These are phyloP conservation scores for California macrophylla DNA, from an alignment of 441 rosid species.

Conservation along the genomic window DNA sequence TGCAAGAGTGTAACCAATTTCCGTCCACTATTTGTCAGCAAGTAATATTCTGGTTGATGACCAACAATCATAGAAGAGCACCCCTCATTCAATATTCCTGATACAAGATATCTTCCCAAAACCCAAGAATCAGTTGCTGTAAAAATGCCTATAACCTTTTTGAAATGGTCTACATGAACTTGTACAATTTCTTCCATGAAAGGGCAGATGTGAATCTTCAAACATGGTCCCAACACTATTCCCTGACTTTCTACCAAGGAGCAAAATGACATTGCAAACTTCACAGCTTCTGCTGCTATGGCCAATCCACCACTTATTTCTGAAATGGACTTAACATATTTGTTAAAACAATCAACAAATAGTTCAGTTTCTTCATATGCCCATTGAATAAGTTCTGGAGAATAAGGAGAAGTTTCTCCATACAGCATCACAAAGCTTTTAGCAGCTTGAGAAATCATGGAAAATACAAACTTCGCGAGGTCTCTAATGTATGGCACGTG, in stretches of 20 bases:
- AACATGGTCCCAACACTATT: slow-evolving; percentile 29
- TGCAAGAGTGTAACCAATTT: slow-evolving; percentile 47
- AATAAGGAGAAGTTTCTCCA: slow-evolving; percentile 37
- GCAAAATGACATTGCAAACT: slow-evolving; percentile 44
- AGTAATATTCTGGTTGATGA: slow-evolving; percentile 38
- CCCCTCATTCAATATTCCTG: slow-evolving; percentile 36
- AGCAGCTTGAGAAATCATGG: slow-evolving; percentile 56
- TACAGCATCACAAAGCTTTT: slow-evolving; percentile 39
- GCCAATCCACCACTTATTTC: slow-evolving; percentile 37
- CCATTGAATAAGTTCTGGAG: slow-evolving; percentile 45
- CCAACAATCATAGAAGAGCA: slow-evolving; percentile 26
- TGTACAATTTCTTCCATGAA: slow-evolving; percentile 41
- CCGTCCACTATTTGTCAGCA: slow-evolving; percentile 53
- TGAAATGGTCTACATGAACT: slow-evolving; percentile 38
- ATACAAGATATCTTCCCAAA: slow-evolving; percentile 43
- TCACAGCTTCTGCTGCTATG: slow-evolving; percentile 36
- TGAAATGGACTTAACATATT: slow-evolving; percentile 34
- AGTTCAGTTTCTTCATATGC: slow-evolving; percentile 35
- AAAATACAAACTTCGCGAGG: slow-evolving; percentile 45
- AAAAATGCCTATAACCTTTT: slow-evolving; percentile 44
- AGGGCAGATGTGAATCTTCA: slow-evolving; percentile 37
- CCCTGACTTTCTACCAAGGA: slow-evolving; percentile 37
- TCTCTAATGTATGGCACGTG: slow-evolving; percentile 34
- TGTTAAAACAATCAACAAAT: slow-evolving; percentile 30
- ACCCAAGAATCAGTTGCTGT: slow-evolving; percentile 47